These are phyloP conservation scores for Hyphopichia homilentoma DNA, from an alignment of 805 yeast genomes.

Conservation along the genomic window DNA sequence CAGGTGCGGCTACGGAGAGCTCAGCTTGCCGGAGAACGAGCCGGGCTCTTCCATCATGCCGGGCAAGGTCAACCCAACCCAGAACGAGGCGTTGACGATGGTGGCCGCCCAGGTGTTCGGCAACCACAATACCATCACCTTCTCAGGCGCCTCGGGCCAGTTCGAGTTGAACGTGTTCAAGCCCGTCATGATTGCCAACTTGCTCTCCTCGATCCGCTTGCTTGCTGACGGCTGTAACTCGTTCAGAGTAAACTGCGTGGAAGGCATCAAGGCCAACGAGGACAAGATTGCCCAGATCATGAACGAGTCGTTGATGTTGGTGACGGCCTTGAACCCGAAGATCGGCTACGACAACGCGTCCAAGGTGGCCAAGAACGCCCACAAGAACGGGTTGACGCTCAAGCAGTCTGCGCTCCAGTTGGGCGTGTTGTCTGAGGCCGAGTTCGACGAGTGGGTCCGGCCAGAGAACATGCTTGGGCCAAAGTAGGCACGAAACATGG, in stretches of 20 bases:
- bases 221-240: slow-evolving; percentile 32
- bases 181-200: slow-evolving; percentile 36
- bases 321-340: slow-evolving; percentile 38
- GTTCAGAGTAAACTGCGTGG: slow-evolving; percentile 35
- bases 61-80: slow-evolving; percentile 40
- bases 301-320: slow-evolving; percentile 39
- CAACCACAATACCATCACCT: slow-evolving; percentile 36
- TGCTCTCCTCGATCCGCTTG: slow-evolving; percentile 32
- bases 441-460: slow-evolving; percentile 37
- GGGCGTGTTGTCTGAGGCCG: slow-evolving; percentile 27
- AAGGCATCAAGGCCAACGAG: slow-evolving; percentile 33
- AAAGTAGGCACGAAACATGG: slow-evolving; percentile 21
- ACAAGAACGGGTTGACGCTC: slow-evolving; percentile 37
- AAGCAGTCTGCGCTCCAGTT: slow-evolving; percentile 36
- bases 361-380: slow-evolving; percentile 39
- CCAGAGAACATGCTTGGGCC: slow-evolving; percentile 41
- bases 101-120: slow-evolving; percentile 39
- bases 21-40: slow-evolving; percentile 36
- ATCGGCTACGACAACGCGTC: slow-evolving; percentile 39
- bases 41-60: slow-evolving; percentile 43
- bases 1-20: slow-evolving; percentile 39
- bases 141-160: slow-evolving; percentile 38
- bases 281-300: slow-evolving; percentile 34
- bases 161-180: slow-evolving; percentile 39
- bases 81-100: slow-evolving; percentile 39